Percentiles rank a stretch among this genome's conserved stretches.
Conservation (phyloP, 495 filamentous ascomycete species). For the Aspergillus mulundensis region DNA sequence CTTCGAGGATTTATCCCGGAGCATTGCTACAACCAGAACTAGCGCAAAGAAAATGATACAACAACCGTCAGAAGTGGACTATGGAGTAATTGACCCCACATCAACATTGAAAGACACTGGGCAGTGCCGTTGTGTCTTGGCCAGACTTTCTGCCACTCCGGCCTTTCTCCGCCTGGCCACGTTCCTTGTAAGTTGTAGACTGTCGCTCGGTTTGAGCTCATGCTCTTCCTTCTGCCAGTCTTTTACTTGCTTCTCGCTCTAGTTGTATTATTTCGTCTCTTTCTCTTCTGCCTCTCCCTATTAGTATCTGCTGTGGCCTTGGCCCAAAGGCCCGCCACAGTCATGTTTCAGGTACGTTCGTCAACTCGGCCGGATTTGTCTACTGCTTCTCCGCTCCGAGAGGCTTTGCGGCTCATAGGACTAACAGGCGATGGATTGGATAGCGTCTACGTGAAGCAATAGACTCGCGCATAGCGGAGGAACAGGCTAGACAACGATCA, state of each 20-base stretch:
- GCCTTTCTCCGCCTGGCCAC: conserved; percentile 7
- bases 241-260: conserved; percentile 17
- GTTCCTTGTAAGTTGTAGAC: neutral
- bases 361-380: neutral
- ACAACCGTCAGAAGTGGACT: too few species aligned
- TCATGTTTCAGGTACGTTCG: conserved; percentile 45
- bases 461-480: conserved; percentile 81
- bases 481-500: conserved; percentile 72
- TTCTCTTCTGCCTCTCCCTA: conserved; percentile 20
- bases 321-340: conserved; percentile 35
- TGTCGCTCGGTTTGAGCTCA: conserved; percentile 8
- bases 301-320: conserved; percentile 26
- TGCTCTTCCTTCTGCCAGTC: conserved; percentile 23
- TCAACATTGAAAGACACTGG: too few species aligned
- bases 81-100: too few species aligned
- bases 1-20: too few species aligned
- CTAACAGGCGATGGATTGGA: neutral
- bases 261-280: conserved; percentile 18
- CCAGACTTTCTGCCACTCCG: conserved; percentile 4
- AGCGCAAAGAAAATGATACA: too few species aligned
- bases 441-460: conserved; percentile 84
- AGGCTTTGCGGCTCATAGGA: neutral
- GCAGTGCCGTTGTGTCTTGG: too few species aligned
- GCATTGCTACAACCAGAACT: too few species aligned
- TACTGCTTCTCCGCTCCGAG: neutral